These are phyloP conservation scores for Picea glauca DNA, from an alignment of 75 land plant genomes.

Conservation along the genomic window DNA sequence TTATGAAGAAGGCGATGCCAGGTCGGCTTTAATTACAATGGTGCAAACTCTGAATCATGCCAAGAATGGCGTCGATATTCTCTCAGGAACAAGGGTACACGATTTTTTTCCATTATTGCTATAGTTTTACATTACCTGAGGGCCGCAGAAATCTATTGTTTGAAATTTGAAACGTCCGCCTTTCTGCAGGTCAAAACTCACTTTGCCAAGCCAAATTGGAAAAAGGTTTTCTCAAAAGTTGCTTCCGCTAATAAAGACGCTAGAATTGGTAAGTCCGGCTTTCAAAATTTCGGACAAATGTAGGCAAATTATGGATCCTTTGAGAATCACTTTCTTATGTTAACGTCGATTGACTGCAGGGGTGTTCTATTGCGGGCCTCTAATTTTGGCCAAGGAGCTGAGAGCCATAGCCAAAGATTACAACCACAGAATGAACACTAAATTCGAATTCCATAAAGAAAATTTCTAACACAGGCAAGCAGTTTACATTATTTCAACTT, in stretches of 20 bases:
- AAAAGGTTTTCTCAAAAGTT: conserved; percentile 3
- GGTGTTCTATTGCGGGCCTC: conserved; percentile 62
- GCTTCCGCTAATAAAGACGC: conserved; percentile 23
- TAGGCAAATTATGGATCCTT: too few relatives aligned
- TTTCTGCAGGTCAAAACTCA: conserved; percentile 50
- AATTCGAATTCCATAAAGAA: conserved; percentile 69
- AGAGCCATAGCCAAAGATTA: conserved; percentile 27
- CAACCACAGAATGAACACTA: conserved; percentile 22
- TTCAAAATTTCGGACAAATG: not conserved
- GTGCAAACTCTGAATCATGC: conserved; percentile 37
- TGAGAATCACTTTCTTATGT: not conserved
- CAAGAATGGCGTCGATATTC: conserved; percentile 38
- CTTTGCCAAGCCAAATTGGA: conserved; percentile 42
- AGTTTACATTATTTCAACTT: too few relatives aligned
- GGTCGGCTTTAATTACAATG: conserved; percentile 44
- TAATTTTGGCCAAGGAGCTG: conserved; percentile 33
- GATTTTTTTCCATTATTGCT: not conserved
- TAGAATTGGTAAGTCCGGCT: conserved; percentile 17
- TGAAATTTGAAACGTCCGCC: not conserved
- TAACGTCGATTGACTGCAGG: conserved; percentile 18
- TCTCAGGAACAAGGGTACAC: conserved; percentile 32
- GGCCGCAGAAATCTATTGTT: not conserved
- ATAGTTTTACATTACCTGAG: not conserved
- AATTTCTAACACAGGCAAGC: conserved; percentile 25
- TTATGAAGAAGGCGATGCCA: conserved; percentile 42